These are phyloP conservation scores for Breynia disticha DNA, from an alignment of 441 rosid species.

Conservation along the genomic window DNA sequence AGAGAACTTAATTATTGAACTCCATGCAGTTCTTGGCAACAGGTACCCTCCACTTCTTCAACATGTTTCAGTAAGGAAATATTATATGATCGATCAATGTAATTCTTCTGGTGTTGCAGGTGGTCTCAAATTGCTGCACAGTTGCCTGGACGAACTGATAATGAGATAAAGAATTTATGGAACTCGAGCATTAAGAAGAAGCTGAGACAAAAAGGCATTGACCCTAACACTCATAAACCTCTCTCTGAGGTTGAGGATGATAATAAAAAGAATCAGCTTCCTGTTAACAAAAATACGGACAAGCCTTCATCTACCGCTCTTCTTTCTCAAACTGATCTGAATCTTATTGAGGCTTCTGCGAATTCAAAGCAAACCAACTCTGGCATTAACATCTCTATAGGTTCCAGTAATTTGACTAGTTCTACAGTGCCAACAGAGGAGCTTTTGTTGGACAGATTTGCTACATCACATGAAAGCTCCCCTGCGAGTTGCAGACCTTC, in stretches of 20 bases:
- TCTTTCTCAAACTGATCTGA: slow-evolving; percentile 19
- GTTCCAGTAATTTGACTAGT: slow-evolving; percentile 15
- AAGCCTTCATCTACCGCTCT: slow-evolving; percentile 11
- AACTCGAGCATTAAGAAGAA: slow-evolving; percentile 90
- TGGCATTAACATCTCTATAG: slow-evolving; percentile 8
- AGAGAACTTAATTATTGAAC: slow-evolving; percentile 60
- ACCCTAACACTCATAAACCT: slow-evolving; percentile 82
- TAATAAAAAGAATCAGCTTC: slow-evolving; percentile 23
- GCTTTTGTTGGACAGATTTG: slow-evolving; percentile 33
- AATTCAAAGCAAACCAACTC: slow-evolving; percentile 16
- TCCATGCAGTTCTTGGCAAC: slow-evolving; percentile 70
- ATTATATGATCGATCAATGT: no score
- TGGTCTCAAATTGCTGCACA: slow-evolving; percentile 98
- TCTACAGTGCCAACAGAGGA: not conserved
- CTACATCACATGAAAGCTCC: slow-evolving; percentile 16
- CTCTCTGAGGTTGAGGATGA: slow-evolving; percentile 45
- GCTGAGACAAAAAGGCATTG: slow-evolving; percentile 78
- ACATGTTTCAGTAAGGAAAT: no score
- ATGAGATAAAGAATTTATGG: slow-evolving; percentile 91
- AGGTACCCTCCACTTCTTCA: slow-evolving; percentile 23
- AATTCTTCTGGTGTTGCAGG: slow-evolving; percentile 24
- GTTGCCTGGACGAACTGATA: slow-evolving; percentile 88
- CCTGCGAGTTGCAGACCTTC: slow-evolving; percentile 23
- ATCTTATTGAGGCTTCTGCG: slow-evolving; percentile 10
- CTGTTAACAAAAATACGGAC: slow-evolving; percentile 14